phyloP scores from a whole-genome alignment of 441 rosid genomes.

The Lepidium campestre region DNA sequence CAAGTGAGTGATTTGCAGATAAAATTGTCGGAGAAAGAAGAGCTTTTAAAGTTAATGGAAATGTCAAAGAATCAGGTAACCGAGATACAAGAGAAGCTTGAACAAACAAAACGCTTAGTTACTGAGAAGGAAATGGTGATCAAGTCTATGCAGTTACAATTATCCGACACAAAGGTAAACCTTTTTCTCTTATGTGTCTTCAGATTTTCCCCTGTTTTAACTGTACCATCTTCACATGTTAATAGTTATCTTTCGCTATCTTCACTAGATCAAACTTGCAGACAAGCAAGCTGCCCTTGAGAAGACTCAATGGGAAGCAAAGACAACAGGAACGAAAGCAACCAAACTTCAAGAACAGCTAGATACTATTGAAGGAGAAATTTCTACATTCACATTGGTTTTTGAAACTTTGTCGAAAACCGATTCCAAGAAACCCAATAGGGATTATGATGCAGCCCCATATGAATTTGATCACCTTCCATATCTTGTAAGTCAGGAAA shows the following conservation, averaged over 20 bases:
- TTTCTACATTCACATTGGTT: conserved; percentile 46
- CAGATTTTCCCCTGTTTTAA: neutral
- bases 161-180: conserved; percentile 79
- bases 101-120: conserved; percentile 52
- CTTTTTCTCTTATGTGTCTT: neutral
- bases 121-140: conserved; percentile 63
- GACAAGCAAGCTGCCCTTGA: conserved; percentile 96
- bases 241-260: neutral
- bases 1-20: conserved; percentile 69
- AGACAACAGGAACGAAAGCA: conserved; percentile 52
- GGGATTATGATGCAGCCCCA: conserved; percentile 52
- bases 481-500: conserved; percentile 46
- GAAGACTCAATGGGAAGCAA: conserved; percentile 87
- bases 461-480: conserved; percentile 48
- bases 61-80: conserved; percentile 41
- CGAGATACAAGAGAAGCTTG: conserved; percentile 43
- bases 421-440: conserved; percentile 27
- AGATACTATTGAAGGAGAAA: conserved; percentile 50
- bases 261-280: conserved; percentile 75
- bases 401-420: conserved; percentile 55
- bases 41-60: conserved; percentile 65
- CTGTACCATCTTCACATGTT: neutral
- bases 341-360: conserved; percentile 72
- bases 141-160: conserved; percentile 65
- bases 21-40: conserved; percentile 74